A percentile compares a stretch with the other conserved stretches of the same genome.
Evolutionary conservation across 257 asterid species (phyloP).

Genomic region (Lantana camara): DNA sequence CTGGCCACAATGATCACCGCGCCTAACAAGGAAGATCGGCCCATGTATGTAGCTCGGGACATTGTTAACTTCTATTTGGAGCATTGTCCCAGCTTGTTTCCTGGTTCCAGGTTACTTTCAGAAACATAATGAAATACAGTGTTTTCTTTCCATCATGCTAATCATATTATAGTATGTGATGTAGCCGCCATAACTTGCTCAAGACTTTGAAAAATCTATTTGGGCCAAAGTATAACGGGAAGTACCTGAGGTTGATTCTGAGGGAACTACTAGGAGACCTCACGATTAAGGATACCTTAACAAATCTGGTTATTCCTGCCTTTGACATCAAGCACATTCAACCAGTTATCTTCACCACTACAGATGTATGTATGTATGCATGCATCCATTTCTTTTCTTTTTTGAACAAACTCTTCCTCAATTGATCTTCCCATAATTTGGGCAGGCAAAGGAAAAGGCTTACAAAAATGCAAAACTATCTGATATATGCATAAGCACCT

Average conservation of each 20-base stretch:
- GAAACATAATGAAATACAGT: too few species aligned
- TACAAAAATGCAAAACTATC: conserved; percentile 49
- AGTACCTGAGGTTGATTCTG: conserved; percentile 34
- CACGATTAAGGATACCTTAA: conserved; percentile 43
- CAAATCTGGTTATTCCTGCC: conserved; percentile 50
- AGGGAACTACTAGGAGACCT: conserved; percentile 30
- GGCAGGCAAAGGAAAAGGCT: conserved; percentile 43
- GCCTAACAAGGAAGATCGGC: conserved; percentile 35
- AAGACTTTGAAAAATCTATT: conserved; percentile 33
- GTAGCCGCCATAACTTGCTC: conserved; percentile 38
- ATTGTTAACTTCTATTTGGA: conserved; percentile 42
- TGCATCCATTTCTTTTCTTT: conserved; percentile 31
- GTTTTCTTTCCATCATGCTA: too few species aligned
- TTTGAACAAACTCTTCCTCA: neutral
- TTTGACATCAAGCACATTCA: conserved; percentile 55
- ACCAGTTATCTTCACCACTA: conserved; percentile 44
- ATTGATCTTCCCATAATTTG: neutral
- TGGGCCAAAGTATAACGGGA: conserved; percentile 53
- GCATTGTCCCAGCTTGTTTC: conserved; percentile 44
- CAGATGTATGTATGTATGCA: conserved; percentile 33
- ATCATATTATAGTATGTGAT: neutral
- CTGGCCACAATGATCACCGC: conserved; percentile 50
- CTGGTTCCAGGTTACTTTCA: conserved; percentile 37
- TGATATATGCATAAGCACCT: conserved; percentile 64
- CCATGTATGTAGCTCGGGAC: conserved; percentile 47